Conservation (phyloP, 768 basidiomycete species). For the Pisolithus microcarpus region DNA sequence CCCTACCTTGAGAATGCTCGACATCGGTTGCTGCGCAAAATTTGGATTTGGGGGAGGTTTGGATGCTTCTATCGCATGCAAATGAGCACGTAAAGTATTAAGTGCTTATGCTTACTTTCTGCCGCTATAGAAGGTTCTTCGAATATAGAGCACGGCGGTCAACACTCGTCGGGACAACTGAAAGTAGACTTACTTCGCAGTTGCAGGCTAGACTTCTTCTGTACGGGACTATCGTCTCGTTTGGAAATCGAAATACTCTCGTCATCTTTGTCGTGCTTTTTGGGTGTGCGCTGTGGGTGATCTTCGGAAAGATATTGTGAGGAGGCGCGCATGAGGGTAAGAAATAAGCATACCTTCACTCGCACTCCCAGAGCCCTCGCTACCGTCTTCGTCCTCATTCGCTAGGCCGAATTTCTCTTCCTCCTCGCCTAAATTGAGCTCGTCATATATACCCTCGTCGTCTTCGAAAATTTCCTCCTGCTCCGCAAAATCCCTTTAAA, state of each 20-base stretch:
- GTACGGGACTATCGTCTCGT: conserved; percentile 69
- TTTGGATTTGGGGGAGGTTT: conserved; percentile 80
- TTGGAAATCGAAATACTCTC: conserved; percentile 68
- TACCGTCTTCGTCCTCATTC: conserved; percentile 59
- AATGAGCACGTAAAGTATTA: background rate
- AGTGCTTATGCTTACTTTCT: conserved; percentile 43
- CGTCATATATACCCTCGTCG: conserved; percentile 96
- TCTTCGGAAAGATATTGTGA: conserved; percentile 32
- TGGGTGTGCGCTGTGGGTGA: conserved; percentile 57
- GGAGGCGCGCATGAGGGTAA: background rate
- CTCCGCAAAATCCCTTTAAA: conserved; percentile 14
- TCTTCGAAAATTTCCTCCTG: conserved; percentile 98
- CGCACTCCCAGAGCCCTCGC: conserved; percentile 66
- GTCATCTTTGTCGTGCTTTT: conserved; percentile 68
- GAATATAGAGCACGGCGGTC: conserved; percentile 3
- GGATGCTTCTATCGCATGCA: conserved; percentile 9
- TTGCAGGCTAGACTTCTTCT: conserved; percentile 68
- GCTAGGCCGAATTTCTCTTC: conserved; percentile 87
- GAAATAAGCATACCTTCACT: conserved; percentile 55
- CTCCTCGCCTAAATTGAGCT: conserved; percentile 93
- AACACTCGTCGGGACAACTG: conserved; percentile 8
- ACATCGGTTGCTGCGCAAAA: conserved; percentile 73
- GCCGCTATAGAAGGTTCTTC: conserved; percentile 57
- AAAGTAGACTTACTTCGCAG: conserved; percentile 57
- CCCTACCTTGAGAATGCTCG: conserved; percentile 68